Base-by-base conservation (phyloP, 2,329 filamentous ascomycete species). In the Botrytis galanthina region DNA sequence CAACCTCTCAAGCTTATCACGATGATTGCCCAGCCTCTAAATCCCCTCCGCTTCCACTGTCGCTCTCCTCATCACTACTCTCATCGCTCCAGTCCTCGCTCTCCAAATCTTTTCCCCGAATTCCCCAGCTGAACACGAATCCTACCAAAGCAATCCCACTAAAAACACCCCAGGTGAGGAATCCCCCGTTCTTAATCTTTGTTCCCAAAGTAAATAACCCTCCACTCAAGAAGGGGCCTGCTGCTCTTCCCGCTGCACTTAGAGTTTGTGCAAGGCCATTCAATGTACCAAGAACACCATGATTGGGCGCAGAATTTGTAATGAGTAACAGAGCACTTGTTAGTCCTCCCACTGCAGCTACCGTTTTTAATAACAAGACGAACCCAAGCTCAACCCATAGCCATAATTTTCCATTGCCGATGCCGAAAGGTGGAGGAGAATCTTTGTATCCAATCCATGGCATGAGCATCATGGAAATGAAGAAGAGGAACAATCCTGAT, bases 231-330 rank as follows among this genome's bases (percentile, higher is more conserved):
- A 98, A 95, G 0, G 96, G 96, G 0, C 96, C 96, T 0, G 94
- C 88, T 61, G 95, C 94, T 74, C 96, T 90, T 14, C 96, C 96
- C 0, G 93, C 93, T 0, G 96, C 96, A 0, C 94, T 97, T 0
- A 99, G 89, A 0, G 94, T 97, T 82, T 99, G 96, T 0, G 96
- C 96, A 46, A 98, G 88, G 16, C 96, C 96, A 80, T 99, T 98
- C 39, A 99, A 86, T 0, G 93, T 94, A 4, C 96, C 96, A 0
- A 99, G 87, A 0, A 93, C 94, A 8, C 92, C 90, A 81, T 95
- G 89, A 12, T 95, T 94, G 0, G 94, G 93, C 0, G 94, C 93
- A 1, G 93, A 97, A 79, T 99, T 99, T 54, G 94, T 98, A 77
- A 99, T 95, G 93, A 0, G 98, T 93, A 97, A 86, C 83, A 98